Evolutionary conservation across 1,284 basidiomycete genomes (phyloP), one percentile per base, ranked within the genome.

Genomic region (Hortiboletus rubellus): DNA sequence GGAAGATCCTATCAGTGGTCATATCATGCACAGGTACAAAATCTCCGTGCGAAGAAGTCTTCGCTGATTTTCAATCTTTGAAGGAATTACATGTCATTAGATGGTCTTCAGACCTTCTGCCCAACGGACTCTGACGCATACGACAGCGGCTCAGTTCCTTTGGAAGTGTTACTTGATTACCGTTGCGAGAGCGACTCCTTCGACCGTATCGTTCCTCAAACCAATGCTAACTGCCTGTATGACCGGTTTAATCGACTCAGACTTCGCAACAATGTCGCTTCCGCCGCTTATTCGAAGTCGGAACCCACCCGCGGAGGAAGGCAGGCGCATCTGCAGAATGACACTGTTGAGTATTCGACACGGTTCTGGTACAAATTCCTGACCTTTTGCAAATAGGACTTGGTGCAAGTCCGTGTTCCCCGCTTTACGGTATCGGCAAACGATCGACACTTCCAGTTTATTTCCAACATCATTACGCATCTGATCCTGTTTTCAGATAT

Each of bases 161-260:
- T 96, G 15, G 96, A 98, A 73, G 91, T 96, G 38, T 75, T 96
- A 52, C 84, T 96, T 57, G 94, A 96, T 72, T 80, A 88, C 49
- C 83, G 87, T 46, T 91, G 91, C 69, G 91, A 95, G 72, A 89
- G 86, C 58, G 80, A 80, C 52, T 85, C 87, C 53, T 96, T 96
- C 71, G 92, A 96, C 66, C 89, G 95, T 1, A 82, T 99, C 44
- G 89, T 98, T 3, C 91, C 92, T 9, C 91, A 94, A 70, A 94
- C 95, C 0, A 87, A 94, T 62, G 92, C 92, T 5, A 86, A 82
- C 2, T 82, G 97, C 63, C 87, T 89, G 53, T 93, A 96, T 70
- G 96, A 99, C 79, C 94, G 93, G 72, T 98, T 98, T 79, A 98
- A 99, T 72, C 86, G 90, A 46, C 81, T 96, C 12, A 87, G 94